Conservation (phyloP, 164 flowering plant genomes). For the Vitis riparia region DNA sequence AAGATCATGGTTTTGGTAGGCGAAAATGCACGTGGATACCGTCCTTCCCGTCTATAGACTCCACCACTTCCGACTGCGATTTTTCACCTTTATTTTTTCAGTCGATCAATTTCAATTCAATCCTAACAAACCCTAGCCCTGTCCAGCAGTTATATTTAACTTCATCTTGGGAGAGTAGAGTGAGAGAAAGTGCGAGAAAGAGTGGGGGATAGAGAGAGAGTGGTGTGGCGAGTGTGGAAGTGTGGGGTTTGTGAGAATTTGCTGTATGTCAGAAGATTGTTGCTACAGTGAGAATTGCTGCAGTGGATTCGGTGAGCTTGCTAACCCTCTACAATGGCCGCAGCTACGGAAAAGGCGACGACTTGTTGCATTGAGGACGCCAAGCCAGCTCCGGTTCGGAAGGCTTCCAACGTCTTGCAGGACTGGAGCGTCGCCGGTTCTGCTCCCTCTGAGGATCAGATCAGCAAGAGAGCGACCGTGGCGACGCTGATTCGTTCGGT, state of each 20-base stretch:
- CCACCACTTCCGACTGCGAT: neutral
- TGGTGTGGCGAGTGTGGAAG: neutral
- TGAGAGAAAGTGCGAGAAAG: neutral
- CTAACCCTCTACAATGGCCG: constrained; percentile 52
- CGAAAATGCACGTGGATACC: neutral
- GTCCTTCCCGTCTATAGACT: neutral
- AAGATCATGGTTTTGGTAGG: neutral
- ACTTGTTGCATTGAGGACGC: constrained; percentile 12
- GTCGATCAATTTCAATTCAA: neutral
- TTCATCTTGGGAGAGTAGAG: neutral
- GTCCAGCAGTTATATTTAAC: neutral
- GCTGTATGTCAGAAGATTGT: constrained; percentile 40
- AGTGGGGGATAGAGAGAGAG: neutral
- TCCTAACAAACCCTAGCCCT: neutral
- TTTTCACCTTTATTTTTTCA: neutral
- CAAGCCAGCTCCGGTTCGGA: constrained; percentile 11
- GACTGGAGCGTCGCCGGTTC: constrained; percentile 13
- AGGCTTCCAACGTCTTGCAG: constrained; percentile 7
- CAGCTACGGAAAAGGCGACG: constrained; percentile 52
- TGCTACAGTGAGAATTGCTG: constrained; percentile 19
- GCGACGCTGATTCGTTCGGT: constrained; percentile 54
- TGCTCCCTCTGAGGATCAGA: constrained; percentile 32
- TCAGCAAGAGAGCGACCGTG: constrained; percentile 28
- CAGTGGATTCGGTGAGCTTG: constrained; percentile 37
- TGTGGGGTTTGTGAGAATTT: neutral